Percentiles rank a stretch among this genome's conserved stretches.
phyloP scores from a whole-genome alignment of 225 moss, liverwort and hornwort genomes.

The Climacium dendroides region DNA sequence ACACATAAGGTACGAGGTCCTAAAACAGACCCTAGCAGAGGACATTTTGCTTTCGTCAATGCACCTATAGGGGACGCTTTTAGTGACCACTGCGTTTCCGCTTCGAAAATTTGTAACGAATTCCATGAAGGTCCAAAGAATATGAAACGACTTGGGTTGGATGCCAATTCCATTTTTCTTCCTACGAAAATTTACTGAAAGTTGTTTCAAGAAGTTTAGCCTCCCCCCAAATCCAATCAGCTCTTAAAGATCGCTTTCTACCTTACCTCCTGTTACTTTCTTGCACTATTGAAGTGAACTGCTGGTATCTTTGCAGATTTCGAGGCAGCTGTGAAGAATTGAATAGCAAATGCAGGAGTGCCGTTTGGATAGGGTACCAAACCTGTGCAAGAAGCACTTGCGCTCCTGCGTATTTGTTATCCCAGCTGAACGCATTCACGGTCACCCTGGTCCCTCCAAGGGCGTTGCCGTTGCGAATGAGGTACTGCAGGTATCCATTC shows the following conservation, averaged over 20 bases:
- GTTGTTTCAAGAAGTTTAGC: background rate
- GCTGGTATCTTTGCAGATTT: background rate
- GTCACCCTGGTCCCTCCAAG: slow-evolving; percentile 37
- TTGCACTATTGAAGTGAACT: background rate
- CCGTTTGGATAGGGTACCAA: background rate
- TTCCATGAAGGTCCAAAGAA: background rate
- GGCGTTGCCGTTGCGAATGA: slow-evolving; percentile 17
- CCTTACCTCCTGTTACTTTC: background rate
- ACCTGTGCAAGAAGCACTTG: slow-evolving; percentile 68
- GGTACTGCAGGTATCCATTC: slow-evolving; percentile 31
- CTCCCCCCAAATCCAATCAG: too few relatives aligned
- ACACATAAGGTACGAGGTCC: background rate
- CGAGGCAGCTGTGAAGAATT: background rate
- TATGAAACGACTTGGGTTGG: background rate
- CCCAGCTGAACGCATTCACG: slow-evolving; percentile 50
- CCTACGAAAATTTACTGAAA: background rate
- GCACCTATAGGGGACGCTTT: background rate
- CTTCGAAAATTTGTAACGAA: background rate
- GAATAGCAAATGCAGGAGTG: background rate
- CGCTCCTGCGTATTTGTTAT: slow-evolving; percentile 73
- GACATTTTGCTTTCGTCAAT: background rate
- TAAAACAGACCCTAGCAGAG: too few relatives aligned
- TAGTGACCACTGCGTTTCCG: background rate
- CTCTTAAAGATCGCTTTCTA: too few relatives aligned
- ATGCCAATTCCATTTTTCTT: background rate